A percentile compares a stretch with the other conserved stretches of the same genome.
These are phyloP conservation scores for Micromonas commoda DNA, from an alignment of 139 green algal genomes.

Conservation along the genomic window DNA sequence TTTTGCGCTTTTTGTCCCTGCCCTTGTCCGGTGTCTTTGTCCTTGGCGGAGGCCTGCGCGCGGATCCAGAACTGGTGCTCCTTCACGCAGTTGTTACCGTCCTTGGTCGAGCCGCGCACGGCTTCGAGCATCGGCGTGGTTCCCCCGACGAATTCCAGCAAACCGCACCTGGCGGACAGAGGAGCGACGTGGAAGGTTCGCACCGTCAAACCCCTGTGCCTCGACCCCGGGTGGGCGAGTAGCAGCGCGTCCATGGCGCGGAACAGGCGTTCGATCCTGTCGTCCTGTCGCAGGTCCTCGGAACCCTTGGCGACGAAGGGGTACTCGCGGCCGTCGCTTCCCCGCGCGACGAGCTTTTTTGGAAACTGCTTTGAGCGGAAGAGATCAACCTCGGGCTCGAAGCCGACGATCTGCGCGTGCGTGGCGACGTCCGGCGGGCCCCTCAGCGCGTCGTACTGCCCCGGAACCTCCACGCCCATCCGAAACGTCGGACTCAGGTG, in stretches of 20 bases:
- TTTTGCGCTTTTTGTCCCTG: not conserved
- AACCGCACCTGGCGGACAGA: conserved; percentile 42
- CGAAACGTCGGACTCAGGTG: not conserved
- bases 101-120: not conserved
- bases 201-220: conserved; percentile 37
- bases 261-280: conserved; percentile 62
- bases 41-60: not conserved
- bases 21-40: not conserved
- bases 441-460: conserved; percentile 10
- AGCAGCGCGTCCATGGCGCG: conserved; percentile 53
- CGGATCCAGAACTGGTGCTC: not conserved
- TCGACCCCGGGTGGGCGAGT: not conserved
- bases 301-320: conserved; percentile 54
- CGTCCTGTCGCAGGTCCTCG: conserved; percentile 65
- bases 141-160: conserved; percentile 55
- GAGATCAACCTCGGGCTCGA: conserved; percentile 29
- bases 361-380: conserved; percentile 68
- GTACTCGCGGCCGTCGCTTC: conserved; percentile 33
- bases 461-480: not conserved
- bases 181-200: conserved; percentile 58
- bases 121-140: conserved; percentile 28
- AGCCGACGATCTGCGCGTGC: not conserved
- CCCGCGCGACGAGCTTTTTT: conserved; percentile 56
- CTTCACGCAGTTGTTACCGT: not conserved
- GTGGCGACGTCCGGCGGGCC: not conserved